phyloP scores from a whole-genome alignment of 768 basidiomycete species.

The Pleurotus salmoneostramineus region DNA sequence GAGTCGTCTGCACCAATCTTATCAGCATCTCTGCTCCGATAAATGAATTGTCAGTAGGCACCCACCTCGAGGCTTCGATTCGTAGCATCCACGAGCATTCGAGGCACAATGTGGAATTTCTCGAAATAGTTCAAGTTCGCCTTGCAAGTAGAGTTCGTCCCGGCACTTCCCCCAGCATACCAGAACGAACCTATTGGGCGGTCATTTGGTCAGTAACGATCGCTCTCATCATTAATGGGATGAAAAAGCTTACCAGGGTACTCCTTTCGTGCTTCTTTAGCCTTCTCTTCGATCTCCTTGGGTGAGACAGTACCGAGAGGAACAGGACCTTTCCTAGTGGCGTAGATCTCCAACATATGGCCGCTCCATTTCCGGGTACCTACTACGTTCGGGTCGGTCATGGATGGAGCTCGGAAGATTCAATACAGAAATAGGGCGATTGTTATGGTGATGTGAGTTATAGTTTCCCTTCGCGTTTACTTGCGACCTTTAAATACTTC shows the following conservation, averaged over 20 bases:
- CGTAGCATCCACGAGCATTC: slow-evolving; percentile 67
- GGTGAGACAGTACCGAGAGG: slow-evolving; percentile 59
- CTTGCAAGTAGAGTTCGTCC: slow-evolving; percentile 59
- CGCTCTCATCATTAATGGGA: not conserved
- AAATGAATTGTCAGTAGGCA: not conserved
- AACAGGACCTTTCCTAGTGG: slow-evolving; percentile 30
- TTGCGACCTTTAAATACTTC: not conserved
- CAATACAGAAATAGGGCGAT: not conserved
- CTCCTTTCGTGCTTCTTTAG: slow-evolving; percentile 58
- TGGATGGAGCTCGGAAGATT: not conserved
- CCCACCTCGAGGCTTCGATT: slow-evolving; percentile 56
- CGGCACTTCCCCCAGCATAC: slow-evolving; percentile 79
- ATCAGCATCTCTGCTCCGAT: not conserved
- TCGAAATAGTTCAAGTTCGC: slow-evolving; percentile 64
- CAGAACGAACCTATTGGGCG: slow-evolving; percentile 51
- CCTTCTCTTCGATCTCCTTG: slow-evolving; percentile 63
- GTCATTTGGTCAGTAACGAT: not conserved
- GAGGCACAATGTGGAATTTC: slow-evolving; percentile 73
- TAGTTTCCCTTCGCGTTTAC: too few species aligned
- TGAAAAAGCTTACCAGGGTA: slow-evolving; percentile 38
- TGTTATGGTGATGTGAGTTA: not conserved
- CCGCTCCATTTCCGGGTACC: slow-evolving; percentile 29
- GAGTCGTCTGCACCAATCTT: slow-evolving; percentile 44
- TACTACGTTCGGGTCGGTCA: slow-evolving; percentile 5
- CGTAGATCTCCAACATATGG: slow-evolving; percentile 37